These are phyloP conservation scores for Neobulgaria alba DNA, from an alignment of 2,329 filamentous ascomycete species.

Conservation along the genomic window DNA sequence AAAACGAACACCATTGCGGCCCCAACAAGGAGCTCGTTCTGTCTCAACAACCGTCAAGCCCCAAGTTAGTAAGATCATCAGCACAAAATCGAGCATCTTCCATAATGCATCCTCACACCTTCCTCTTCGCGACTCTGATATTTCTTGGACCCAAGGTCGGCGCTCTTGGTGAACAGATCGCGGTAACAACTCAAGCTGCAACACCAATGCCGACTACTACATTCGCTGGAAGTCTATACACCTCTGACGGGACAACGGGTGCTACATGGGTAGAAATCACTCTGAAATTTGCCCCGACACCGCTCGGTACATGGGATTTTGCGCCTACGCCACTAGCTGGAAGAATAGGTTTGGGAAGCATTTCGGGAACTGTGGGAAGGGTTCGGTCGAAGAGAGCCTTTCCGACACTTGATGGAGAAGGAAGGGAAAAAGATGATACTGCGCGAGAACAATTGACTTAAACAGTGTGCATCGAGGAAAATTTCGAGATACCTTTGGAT, in stretches of 20 bases:
- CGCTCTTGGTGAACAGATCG: constrained; percentile 7
- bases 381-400: constrained; percentile 6
- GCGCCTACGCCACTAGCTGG: constrained; percentile 20
- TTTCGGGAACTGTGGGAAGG: constrained; percentile 13
- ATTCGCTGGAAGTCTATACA: constrained; percentile 13
- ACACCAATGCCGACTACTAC: constrained; percentile 15
- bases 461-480: too few species aligned
- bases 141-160: constrained; percentile 7
- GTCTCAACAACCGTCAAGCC: too few species aligned
- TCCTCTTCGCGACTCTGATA: neutral
- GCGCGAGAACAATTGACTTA: too few species aligned
- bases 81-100: too few species aligned
- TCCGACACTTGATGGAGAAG: neutral
- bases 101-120: neutral
- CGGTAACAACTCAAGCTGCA: constrained; percentile 7
- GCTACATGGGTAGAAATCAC: constrained; percentile 17
- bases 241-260: constrained; percentile 13
- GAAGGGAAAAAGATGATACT: too few species aligned
- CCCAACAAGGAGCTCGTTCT: too few species aligned
- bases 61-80: too few species aligned
- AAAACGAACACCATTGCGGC: too few species aligned
- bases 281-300: constrained; percentile 25
- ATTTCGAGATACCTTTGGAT: too few species aligned
- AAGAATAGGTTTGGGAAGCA: constrained; percentile 22
- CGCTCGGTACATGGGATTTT: constrained; percentile 24